A percentile compares a stretch with the other conserved stretches of the same genome.
Conservation (phyloP, 192 early-diverging fungal species). For the Ambispora gerdemannii region DNA sequence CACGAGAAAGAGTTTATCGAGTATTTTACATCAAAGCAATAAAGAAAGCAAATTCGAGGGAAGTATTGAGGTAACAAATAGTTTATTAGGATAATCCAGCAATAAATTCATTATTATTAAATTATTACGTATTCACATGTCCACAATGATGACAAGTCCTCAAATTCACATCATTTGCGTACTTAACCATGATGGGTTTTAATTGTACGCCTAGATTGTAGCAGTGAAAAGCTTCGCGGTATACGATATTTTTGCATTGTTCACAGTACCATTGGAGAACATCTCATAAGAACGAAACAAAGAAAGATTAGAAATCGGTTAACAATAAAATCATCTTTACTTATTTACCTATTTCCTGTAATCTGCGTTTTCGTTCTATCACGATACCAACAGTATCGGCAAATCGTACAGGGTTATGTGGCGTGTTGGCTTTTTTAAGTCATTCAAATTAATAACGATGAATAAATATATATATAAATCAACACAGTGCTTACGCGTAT, state of each 20-base stretch:
- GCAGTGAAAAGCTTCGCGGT: constrained; percentile 90
- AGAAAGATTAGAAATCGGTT: constrained; percentile 27
- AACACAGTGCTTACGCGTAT: neutral
- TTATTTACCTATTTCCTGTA: constrained; percentile 61
- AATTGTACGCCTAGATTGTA: constrained; percentile 84
- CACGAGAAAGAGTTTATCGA: constrained; percentile 1
- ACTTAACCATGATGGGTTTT: constrained; percentile 88
- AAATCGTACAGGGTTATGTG: constrained; percentile 93
- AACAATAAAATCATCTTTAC: neutral
- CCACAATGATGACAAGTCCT: constrained; percentile 79
- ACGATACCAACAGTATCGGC: constrained; percentile 96
- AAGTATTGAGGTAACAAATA: neutral
- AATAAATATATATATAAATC: neutral
- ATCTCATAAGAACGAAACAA: constrained; percentile 54
- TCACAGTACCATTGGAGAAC: constrained; percentile 94
- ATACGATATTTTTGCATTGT: constrained; percentile 74
- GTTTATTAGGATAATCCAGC: neutral
- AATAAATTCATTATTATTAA: constrained; percentile 4
- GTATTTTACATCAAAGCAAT: neutral
- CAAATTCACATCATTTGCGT: constrained; percentile 57
- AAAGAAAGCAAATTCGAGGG: neutral
- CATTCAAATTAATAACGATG: neutral
- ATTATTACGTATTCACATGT: constrained; percentile 55
- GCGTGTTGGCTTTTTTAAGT: constrained; percentile 64
- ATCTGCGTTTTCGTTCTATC: constrained; percentile 80